Evolutionary conservation across 2,329 filamentous ascomycete species (phyloP).

Genomic region (Lecanicillium sp.): DNA sequence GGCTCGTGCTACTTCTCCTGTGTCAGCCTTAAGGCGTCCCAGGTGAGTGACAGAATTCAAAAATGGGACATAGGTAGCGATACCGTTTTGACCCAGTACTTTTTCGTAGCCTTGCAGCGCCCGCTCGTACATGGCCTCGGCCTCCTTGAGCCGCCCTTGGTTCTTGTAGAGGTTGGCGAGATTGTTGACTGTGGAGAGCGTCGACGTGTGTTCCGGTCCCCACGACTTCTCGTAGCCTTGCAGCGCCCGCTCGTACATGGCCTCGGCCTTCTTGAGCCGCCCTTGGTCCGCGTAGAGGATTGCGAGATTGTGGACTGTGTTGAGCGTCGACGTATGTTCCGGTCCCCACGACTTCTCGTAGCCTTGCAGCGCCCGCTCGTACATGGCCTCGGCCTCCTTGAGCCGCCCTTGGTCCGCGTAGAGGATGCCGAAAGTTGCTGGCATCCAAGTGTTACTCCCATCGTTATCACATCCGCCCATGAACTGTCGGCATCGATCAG

Average conservation of each 20-base stretch:
- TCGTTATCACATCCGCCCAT: neutral
- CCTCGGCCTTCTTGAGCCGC: conserved; percentile 12
- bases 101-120: conserved; percentile 19
- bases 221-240: conserved; percentile 16
- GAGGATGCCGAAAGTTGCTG: conserved; percentile 19
- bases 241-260: conserved; percentile 20
- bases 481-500: conserved; percentile 10
- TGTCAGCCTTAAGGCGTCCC: neutral
- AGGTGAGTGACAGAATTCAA: neutral
- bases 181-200: conserved; percentile 14
- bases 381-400: conserved; percentile 19
- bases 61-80: neutral
- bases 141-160: conserved; percentile 16
- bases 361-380: conserved; percentile 19
- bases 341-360: conserved; percentile 14
- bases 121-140: conserved; percentile 20
- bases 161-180: neutral
- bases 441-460: neutral
- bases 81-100: conserved; percentile 1
- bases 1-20: neutral
- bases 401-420: conserved; percentile 11
- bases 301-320: conserved; percentile 19
- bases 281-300: conserved; percentile 14
- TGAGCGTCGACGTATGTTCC: conserved; percentile 13
- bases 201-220: conserved; percentile 12